phyloP scores from a whole-genome alignment of 345 rosid genomes.

The Boechera divaricarpa region DNA sequence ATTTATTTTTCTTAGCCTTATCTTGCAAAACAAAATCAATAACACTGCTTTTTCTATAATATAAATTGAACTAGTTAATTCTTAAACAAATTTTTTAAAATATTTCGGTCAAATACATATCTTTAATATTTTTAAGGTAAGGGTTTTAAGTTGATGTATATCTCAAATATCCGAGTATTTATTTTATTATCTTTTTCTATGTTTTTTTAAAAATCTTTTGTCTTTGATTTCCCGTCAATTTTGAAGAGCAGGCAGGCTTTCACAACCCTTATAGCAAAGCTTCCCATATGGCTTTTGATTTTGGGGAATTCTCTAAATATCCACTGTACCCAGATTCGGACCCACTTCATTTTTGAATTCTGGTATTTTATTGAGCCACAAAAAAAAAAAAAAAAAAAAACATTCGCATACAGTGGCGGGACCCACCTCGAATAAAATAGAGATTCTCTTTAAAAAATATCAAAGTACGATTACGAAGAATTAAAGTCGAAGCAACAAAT shows the following conservation, averaged over 20 bases:
- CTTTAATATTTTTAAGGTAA: too few relatives aligned
- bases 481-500: conserved; percentile 7
- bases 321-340: not conserved
- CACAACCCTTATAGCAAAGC: not conserved
- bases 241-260: not conserved
- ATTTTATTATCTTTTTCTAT: not conserved
- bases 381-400: not conserved
- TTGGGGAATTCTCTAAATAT: too few relatives aligned
- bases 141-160: not conserved
- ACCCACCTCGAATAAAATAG: conserved; percentile 19
- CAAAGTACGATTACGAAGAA: not conserved
- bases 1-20: not conserved
- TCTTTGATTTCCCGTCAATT: not conserved
- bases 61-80: too few relatives aligned
- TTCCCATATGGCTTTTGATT: not conserved
- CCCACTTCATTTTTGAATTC: not conserved
- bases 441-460: conserved; percentile 27
- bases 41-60: too few relatives aligned
- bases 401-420: not conserved
- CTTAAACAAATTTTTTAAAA: too few relatives aligned
- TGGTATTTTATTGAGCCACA: not conserved
- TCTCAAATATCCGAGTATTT: not conserved
- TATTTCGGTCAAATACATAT: too few relatives aligned
- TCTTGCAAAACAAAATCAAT: not conserved
- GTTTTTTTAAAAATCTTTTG: too few relatives aligned